These are phyloP conservation scores for Intubia oerlemansii DNA, from an alignment of 2,329 filamentous ascomycete genomes.

Conservation along the genomic window DNA sequence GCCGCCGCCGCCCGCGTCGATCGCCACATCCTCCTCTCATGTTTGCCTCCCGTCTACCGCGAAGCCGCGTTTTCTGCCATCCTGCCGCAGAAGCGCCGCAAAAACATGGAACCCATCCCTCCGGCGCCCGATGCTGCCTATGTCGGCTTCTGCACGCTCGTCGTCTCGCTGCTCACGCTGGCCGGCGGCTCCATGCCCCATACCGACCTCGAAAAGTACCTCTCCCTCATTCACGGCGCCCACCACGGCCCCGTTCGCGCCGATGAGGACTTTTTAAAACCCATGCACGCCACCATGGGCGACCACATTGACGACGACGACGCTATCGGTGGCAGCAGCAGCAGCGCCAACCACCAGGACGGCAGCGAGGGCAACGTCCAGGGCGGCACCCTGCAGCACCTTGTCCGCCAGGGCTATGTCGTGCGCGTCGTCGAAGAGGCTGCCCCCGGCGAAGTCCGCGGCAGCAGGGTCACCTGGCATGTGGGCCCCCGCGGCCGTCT, in stretches of 20 bases:
- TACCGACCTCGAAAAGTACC: conserved; percentile 51
- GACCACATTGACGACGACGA: conserved; percentile 8
- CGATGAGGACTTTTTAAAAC: conserved; percentile 50
- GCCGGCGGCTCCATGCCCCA: conserved; percentile 56
- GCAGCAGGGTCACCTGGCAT: conserved; percentile 47
- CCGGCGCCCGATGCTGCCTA: conserved; percentile 55
- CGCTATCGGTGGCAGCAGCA: conserved; percentile 1
- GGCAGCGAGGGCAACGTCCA: not conserved
- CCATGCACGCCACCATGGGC: conserved; percentile 5
- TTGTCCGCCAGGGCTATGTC: conserved; percentile 70
- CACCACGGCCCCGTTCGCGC: conserved; percentile 13
- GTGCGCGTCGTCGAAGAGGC: conserved; percentile 48
- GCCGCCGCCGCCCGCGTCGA: conserved; percentile 22
- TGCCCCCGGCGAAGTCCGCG: not conserved
- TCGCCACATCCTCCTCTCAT: conserved; percentile 57
- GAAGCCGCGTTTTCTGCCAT: conserved; percentile 12
- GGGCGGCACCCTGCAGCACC: conserved; percentile 22
- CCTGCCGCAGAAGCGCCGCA: conserved; percentile 33
- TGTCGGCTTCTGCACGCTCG: conserved; percentile 56
- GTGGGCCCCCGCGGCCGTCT: conserved; percentile 70
- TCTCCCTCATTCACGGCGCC: conserved; percentile 8
- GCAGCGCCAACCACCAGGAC: not conserved
- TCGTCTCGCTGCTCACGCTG: conserved; percentile 59
- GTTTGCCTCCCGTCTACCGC: conserved; percentile 47
- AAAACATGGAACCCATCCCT: conserved; percentile 29